Base-by-base conservation (phyloP, 2,329 filamentous ascomycete species). In the Colletotrichum sp. region DNA sequence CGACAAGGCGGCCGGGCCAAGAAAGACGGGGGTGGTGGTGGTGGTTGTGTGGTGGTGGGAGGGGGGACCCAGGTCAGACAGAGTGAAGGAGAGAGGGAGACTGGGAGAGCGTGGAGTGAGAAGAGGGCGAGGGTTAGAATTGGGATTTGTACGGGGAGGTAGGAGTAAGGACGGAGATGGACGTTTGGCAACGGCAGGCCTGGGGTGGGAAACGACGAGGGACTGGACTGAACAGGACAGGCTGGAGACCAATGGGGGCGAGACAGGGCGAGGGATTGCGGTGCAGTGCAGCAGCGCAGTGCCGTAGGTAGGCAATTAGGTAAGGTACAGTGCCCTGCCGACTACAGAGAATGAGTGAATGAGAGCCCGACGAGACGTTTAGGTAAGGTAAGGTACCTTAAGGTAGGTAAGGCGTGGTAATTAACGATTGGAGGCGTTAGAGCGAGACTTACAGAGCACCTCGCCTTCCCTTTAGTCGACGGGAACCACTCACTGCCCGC, bases 91-190 rank as follows among this genome's bases (percentile, higher is more conserved):
- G 59, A 30, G 36, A 30, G 32, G 34, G 34, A 21, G 34, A 30
- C 6, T 36, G 30, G 7, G 43, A 60, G 65, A 13, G 63, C 16
- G 18, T 43, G 39, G 63, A 43, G 39, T n/a, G 39, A 43, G 39
- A n/a, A 36, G 59, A 63, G 39, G 68, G 60, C 32, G 32, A 71
- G 68, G 72, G 68, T 72, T 75, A 36, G 24, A 67, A 75, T 75
- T 70, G 68, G 72, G 63, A 72, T 75, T 75, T 72, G 68, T 67
- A 75, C 72, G 52, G 72, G 71, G 72, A 60, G 26, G 57, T 32
- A 30, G 57, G 16, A 30, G n/a, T n/a, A 24, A 24, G 21, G 34
- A 71, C 72, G 52, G 68, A 55, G 48, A 59, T 32, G 36, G 61
- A 74, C 68, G 48, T 61, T n/a, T 67, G 67, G 28, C 67, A 68